phyloP scores from a whole-genome alignment of 257 asterid species.

The Orobanche coerulescens region DNA sequence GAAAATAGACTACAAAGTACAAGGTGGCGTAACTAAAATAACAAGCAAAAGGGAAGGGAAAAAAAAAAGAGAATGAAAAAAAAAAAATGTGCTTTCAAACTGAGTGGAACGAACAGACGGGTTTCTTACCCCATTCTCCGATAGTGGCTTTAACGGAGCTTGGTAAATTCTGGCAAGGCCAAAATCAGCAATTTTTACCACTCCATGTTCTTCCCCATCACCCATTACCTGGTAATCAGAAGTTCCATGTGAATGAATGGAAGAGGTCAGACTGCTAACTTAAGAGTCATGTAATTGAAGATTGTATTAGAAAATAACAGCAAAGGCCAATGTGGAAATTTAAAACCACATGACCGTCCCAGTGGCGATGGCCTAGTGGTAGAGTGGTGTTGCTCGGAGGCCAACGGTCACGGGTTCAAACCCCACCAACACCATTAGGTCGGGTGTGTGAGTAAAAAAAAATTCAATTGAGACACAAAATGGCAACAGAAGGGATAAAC shows the following conservation, averaged over 20 bases:
- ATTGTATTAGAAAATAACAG: slow-evolving; percentile 5
- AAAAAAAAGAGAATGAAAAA: slow-evolving; percentile 3
- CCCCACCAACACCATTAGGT: too few relatives aligned
- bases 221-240: slow-evolving; percentile 78
- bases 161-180: slow-evolving; percentile 97
- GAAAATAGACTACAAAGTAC: neutral
- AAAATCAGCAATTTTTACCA: slow-evolving; percentile 93
- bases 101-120: neutral
- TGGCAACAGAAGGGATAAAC: slow-evolving; percentile 2
- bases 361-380: too few relatives aligned
- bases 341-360: neutral
- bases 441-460: too few relatives aligned
- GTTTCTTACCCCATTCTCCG: slow-evolving; percentile 82
- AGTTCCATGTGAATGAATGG: slow-evolving; percentile 16
- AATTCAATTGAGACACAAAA: slow-evolving; percentile 2
- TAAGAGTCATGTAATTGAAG: neutral
- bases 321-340: neutral
- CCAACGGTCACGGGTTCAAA: too few relatives aligned
- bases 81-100: neutral
- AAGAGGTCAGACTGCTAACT: slow-evolving; percentile 3
- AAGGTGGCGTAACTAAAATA: neutral
- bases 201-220: slow-evolving; percentile 95
- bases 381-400: too few relatives aligned
- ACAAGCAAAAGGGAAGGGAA: neutral
- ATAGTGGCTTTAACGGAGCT: slow-evolving; percentile 80